These are phyloP conservation scores for Piper longum DNA, from an alignment of 164 flowering plant genomes.

Conservation along the genomic window DNA sequence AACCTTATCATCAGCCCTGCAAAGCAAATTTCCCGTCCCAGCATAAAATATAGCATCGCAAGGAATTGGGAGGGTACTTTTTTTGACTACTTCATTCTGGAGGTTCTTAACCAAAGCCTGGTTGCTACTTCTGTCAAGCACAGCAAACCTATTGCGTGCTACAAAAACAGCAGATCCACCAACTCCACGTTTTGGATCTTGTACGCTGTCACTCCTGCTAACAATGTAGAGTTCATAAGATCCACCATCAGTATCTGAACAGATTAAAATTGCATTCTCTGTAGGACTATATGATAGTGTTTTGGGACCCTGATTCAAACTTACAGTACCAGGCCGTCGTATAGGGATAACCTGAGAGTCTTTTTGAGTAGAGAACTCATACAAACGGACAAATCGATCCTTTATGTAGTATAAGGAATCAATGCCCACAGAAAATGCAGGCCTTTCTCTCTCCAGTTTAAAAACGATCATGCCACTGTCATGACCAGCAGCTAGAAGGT, in stretches of 20 bases:
- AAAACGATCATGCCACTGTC: constrained; percentile 87
- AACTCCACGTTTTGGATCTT: constrained; percentile 68
- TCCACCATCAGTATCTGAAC: constrained; percentile 87
- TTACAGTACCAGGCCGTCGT: constrained; percentile 63
- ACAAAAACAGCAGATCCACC: constrained; percentile 81
- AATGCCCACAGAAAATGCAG: constrained; percentile 71
- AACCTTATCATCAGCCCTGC: constrained; percentile 77
- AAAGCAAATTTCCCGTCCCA: constrained; percentile 75
- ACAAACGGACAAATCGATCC: constrained; percentile 66
- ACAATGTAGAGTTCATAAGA: constrained; percentile 69
- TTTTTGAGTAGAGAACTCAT: constrained; percentile 59
- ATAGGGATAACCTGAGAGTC: constrained; percentile 66
- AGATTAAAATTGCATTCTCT: constrained; percentile 69
- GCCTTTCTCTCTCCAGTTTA: constrained; percentile 84
- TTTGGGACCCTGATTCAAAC: constrained; percentile 67
- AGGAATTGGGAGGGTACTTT: constrained; percentile 50
- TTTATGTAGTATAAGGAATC: constrained; percentile 56
- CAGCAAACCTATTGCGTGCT: constrained; percentile 83
- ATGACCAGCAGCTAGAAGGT: constrained; percentile 87
- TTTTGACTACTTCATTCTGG: constrained; percentile 69
- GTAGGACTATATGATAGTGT: constrained; percentile 81
- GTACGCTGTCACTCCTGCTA: constrained; percentile 49
- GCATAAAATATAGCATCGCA: constrained; percentile 83
- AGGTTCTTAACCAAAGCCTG: constrained; percentile 71
- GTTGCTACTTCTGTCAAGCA: constrained; percentile 70